A percentile compares a stretch with the other conserved stretches of the same genome.
Evolutionary conservation across 495 filamentous ascomycete species (phyloP).

Genomic region (Penicillium canescens): DNA sequence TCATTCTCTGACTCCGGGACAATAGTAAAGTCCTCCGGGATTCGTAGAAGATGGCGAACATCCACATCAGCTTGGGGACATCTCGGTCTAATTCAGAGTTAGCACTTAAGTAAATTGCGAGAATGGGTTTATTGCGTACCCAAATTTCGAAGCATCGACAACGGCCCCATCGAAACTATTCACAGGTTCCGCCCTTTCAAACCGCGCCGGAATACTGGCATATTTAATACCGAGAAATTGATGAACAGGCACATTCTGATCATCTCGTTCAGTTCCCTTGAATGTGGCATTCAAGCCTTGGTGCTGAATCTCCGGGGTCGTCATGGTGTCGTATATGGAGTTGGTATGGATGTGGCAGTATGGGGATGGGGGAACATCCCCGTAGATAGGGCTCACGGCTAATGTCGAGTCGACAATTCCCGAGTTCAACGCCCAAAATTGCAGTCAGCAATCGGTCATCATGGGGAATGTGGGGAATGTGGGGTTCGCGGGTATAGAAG

Average conservation of each 20-base stretch:
- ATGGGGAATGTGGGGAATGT: neutral
- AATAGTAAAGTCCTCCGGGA: constrained; percentile 36
- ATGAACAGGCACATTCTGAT: constrained; percentile 20
- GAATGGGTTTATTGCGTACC: constrained; percentile 19
- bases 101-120: neutral
- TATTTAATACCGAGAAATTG: constrained; percentile 42
- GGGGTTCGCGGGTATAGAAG: neutral
- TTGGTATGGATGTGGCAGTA: neutral
- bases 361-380: neutral
- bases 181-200: constrained; percentile 33
- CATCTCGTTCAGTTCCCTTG: constrained; percentile 23
- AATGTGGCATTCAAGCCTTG: constrained; percentile 31
- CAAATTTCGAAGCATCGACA: constrained; percentile 36
- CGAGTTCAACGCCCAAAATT: neutral
- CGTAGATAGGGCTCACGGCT: neutral
- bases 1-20: constrained; percentile 38
- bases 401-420: neutral
- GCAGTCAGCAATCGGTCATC: neutral
- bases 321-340: constrained; percentile 22
- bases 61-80: constrained; percentile 40
- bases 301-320: constrained; percentile 26
- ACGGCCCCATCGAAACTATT: constrained; percentile 22
- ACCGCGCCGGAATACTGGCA: constrained; percentile 35
- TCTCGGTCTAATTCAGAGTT: constrained; percentile 26
- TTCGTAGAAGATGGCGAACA: constrained; percentile 38